Base-by-base conservation (phyloP, 2,329 filamentous ascomycete genomes). In the Fusarium subglutinans region DNA sequence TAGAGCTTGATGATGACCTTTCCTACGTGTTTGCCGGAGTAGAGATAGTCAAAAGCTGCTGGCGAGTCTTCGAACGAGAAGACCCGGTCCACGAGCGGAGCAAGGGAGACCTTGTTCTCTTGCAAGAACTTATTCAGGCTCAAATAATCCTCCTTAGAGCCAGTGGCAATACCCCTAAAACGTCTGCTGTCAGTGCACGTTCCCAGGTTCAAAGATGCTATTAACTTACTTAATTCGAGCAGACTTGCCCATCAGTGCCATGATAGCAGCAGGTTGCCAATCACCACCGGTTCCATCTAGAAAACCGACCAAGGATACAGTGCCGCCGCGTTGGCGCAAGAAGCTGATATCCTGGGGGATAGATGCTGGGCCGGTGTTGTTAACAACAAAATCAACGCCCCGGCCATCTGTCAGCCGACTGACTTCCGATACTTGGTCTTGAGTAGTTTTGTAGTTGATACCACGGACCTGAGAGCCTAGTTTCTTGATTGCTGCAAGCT, bases 381-480 rank as follows among this genome's bases (percentile, higher is more conserved):
- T 51, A 0, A 51, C 1, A 1, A 51, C 48, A 3, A 35, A 51
- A 3, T 51, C 48, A 2, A 51, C 30, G 8, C 48, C 48, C 8
- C 1, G 17, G 3, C 30, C 30, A 0, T 24, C 17, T 15, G 30
- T 51, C 0, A 51, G 30, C 1, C 48, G 30, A 0, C 0, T 51
- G 0, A 51, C 8, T 51, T 51, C 48, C 3, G 9, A 24, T 20
- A 3, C 9, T 37, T 53, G 48, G 18, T 53, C 48, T 1, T 26
- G 8, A 3, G 4, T 35, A 0, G 9, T 11, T 35, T 15, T 24
- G 3, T 53, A 53, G 2, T 53, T 53, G 9, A 35, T 20, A 5
- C 30, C 30, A 2, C 8, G n/a, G 9, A 53, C 30, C 1, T 35
- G 0, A 3, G 48, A 6, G 1, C 9, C n/a, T 2, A 35, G 30